Base-by-base conservation (phyloP, 148 eudicot genomes). In the Amaranthus hypochondriacus region DNA sequence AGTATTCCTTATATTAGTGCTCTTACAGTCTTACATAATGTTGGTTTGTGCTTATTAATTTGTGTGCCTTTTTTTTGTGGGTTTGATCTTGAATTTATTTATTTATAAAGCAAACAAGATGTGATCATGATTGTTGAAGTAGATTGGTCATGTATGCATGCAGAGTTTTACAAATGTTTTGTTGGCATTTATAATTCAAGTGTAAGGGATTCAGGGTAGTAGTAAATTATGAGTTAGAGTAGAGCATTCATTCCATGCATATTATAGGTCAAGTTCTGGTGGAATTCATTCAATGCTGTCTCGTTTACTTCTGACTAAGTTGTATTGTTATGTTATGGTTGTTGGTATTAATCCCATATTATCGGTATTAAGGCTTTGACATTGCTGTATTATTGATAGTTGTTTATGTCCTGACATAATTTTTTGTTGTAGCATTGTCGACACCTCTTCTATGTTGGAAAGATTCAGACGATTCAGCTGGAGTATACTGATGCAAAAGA, bases 401-500 rank as follows among this genome's bases (percentile, higher is more conserved):
- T 28, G 39, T 28, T 28, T 4, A 2, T 13, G 62, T 69, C 9
- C 65, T 76, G 46, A 76, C 43, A 5, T 68, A 62, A 50, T 58
- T 48, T 66, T 63, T 71, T 14, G 64, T 56, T 82, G 80, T 90
- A 94, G 97, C 93, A 89, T 70, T 92, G 93, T 62, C 88, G 97
- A 42, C 92, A 92, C 80, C 96, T 94, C 73, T 94, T 91, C 74
- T 92, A 92, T 82, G 86, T 94, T 74, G 98, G 97, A 76, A 94
- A 92, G 88, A 94, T 94, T 62, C 92, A 93, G 86, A 94, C 97
- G 7, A 94, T 94, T 77, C 96, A 94, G 77, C 77, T 94, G 78
- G 98, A 94, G 77, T 94, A 94, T 75, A 91, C 98, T 61, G 98
- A 94, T 87, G 98, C 98, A 21, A 94, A 92, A 76, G 98, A 94